Percentiles rank a stretch among this genome's conserved stretches.
These are phyloP conservation scores for Musa balbisiana DNA, from an alignment of 202 grass and related monocot genomes.

Conservation along the genomic window DNA sequence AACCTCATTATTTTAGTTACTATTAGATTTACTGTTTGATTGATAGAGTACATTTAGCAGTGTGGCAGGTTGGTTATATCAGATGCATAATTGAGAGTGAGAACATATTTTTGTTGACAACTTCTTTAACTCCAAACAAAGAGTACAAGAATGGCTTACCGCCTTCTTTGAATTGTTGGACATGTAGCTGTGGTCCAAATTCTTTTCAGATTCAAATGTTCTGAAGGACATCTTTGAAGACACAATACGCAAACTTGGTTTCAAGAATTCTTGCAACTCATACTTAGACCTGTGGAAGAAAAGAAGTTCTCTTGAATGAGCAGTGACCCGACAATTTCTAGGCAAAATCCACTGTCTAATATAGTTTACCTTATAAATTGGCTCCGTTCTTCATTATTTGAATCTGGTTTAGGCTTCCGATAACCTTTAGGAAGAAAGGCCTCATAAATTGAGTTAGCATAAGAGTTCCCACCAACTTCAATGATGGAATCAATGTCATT, in stretches of 20 bases:
- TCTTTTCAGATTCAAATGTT: slow-evolving; percentile 55
- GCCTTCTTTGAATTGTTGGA: slow-evolving; percentile 50
- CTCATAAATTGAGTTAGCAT: slow-evolving; percentile 99
- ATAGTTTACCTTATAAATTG: slow-evolving; percentile 85
- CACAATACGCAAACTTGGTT: slow-evolving; percentile 90
- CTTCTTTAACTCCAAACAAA: neutral
- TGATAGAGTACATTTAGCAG: neutral
- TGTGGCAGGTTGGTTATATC: slow-evolving; percentile 14
- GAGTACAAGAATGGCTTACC: slow-evolving; percentile 24
- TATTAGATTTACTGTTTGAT: too few species aligned
- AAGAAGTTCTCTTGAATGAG: slow-evolving; percentile 1
- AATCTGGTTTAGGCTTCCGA: slow-evolving; percentile 67
- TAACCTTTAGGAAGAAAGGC: slow-evolving; percentile 91
- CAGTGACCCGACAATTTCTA: neutral
- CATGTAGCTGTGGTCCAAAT: slow-evolving; percentile 30
- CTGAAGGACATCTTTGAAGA: slow-evolving; percentile 67
- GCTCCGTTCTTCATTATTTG: slow-evolving; percentile 64
- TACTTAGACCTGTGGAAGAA: slow-evolving; percentile 63
- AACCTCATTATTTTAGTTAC: neutral
- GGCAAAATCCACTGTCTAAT: neutral
- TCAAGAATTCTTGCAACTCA: slow-evolving; percentile 94
- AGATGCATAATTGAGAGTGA: neutral
- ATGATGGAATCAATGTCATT: slow-evolving; percentile 85
- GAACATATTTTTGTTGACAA: neutral
- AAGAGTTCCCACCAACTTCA: slow-evolving; percentile 97